These are phyloP conservation scores for Limnanthes douglasii DNA, from an alignment of 345 rosid species.

Conservation along the genomic window DNA sequence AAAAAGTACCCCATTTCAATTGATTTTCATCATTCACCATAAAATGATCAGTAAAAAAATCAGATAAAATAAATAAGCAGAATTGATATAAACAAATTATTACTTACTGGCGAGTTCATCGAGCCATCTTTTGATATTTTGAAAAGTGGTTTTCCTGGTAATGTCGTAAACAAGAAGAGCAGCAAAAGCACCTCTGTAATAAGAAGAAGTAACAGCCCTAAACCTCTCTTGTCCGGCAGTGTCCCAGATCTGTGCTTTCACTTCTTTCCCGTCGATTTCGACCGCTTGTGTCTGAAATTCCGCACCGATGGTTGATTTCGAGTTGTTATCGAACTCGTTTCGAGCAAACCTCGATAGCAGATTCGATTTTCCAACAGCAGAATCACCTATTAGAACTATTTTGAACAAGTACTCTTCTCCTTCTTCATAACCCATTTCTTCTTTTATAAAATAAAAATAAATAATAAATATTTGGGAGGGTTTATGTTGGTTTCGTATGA, in stretches of 20 bases:
- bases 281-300: constrained; percentile 80
- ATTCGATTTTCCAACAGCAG: constrained; percentile 92
- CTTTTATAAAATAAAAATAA: too few relatives aligned
- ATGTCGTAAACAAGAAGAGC: constrained; percentile 88
- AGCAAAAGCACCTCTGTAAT: constrained; percentile 91
- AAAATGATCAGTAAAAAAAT: neutral
- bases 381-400: constrained; percentile 86
- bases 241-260: constrained; percentile 97
- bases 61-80: too few relatives aligned
- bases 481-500: too few relatives aligned
- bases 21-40: neutral
- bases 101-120: constrained; percentile 71
- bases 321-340: constrained; percentile 75
- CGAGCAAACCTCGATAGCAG: constrained; percentile 63
- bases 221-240: constrained; percentile 98
- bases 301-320: constrained; percentile 89
- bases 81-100: neutral
- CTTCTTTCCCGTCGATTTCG: constrained; percentile 81
- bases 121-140: constrained; percentile 84
- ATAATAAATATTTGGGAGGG: too few relatives aligned
- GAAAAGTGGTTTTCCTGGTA: constrained; percentile 50
- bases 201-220: constrained; percentile 90
- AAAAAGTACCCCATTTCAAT: too few relatives aligned
- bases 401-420: constrained; percentile 80
- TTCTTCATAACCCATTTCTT: constrained; percentile 34